Evolutionary conservation across 2,329 filamentous ascomycete species (phyloP).

Genomic region (Venturia effusa): DNA sequence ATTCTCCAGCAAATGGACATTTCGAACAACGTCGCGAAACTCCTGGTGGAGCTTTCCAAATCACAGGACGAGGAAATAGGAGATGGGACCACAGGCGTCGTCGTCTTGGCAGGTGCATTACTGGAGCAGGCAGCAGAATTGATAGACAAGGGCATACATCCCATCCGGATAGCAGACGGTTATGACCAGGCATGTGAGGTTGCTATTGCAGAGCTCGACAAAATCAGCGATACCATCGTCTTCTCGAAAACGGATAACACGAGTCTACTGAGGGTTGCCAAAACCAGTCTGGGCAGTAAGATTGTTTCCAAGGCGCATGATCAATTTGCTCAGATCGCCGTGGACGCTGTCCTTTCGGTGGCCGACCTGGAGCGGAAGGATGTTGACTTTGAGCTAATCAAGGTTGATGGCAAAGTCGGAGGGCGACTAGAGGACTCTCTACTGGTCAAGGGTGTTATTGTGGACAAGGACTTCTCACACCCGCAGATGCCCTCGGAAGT

Average conservation of each 20-base stretch:
- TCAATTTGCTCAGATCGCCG: conserved; percentile 93
- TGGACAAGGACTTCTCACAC: conserved; percentile 99
- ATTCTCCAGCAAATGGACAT: conserved; percentile 98
- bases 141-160: conserved; percentile 99
- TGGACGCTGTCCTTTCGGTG: conserved; percentile 92
- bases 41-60: conserved; percentile 93
- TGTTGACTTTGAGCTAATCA: conserved; percentile 98
- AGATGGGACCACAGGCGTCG: conserved; percentile 94
- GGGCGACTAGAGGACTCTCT: conserved; percentile 87
- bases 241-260: conserved; percentile 70
- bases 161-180: conserved; percentile 94
- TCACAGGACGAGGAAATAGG: conserved; percentile 99
- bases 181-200: conserved; percentile 98
- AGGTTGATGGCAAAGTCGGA: conserved; percentile 97
- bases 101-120: conserved; percentile 87
- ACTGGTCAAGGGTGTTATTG: conserved; percentile 92
- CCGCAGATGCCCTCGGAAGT: conserved; percentile 98
- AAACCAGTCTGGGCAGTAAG: conserved; percentile 94
- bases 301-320: conserved; percentile 98
- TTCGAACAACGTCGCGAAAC: conserved; percentile 93
- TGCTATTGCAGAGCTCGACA: conserved; percentile 82
- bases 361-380: conserved; percentile 93
- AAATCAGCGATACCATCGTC: conserved; percentile 81
- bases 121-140: conserved; percentile 94
- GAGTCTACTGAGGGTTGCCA: conserved; percentile 89